Evolutionary conservation across 2,329 filamentous ascomycete species (phyloP).

Genomic region (Beauveria sp.): DNA sequence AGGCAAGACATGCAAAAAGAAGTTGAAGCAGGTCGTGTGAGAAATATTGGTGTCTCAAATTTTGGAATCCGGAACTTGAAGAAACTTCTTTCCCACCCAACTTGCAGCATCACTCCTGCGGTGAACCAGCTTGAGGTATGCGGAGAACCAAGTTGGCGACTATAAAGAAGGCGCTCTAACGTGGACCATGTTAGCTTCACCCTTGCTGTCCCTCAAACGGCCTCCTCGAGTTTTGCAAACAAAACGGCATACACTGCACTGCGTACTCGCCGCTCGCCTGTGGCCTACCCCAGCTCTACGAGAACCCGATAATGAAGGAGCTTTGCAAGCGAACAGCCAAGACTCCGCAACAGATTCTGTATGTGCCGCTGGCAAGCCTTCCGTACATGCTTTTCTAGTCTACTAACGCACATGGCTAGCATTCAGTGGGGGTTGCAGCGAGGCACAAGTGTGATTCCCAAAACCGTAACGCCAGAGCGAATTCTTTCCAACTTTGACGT

Average conservation of each 20-base stretch:
- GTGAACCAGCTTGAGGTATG: constrained; percentile 4
- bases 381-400: not conserved
- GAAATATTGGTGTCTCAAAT: constrained; percentile 81
- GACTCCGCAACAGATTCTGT: not conserved
- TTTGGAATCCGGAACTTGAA: constrained; percentile 76
- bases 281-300: not conserved
- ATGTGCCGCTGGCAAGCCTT: not conserved
- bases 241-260: constrained; percentile 1
- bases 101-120: not conserved
- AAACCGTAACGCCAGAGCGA: not conserved
- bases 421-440: constrained; percentile 4
- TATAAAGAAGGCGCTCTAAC: not conserved
- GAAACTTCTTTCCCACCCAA: constrained; percentile 60
- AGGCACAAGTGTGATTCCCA: constrained; percentile 3
- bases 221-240: not conserved
- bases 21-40: constrained; percentile 59
- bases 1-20: constrained; percentile 58
- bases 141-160: not conserved
- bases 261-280: constrained; percentile 5
- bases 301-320: not conserved
- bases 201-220: not conserved
- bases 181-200: not conserved
- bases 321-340: not conserved
- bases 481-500: not conserved
- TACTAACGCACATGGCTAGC: not conserved